Evolutionary conservation across 768 basidiomycete genomes (phyloP).

Genomic region (Mycena vulgaris): DNA sequence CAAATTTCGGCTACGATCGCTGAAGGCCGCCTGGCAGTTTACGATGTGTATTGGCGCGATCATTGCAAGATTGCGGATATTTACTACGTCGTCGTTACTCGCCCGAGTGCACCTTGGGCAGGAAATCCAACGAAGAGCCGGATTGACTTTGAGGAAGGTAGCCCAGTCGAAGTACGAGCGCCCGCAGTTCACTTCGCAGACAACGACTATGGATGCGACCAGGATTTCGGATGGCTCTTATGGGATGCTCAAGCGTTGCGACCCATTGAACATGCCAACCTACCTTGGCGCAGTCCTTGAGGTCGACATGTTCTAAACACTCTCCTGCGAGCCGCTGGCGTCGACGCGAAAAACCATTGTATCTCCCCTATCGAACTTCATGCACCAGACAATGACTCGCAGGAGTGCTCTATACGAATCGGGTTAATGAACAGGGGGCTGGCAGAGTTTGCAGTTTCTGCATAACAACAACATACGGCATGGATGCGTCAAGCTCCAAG

Average conservation of each 20-base stretch:
- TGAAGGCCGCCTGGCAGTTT: too few species aligned
- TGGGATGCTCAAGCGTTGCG: conserved; percentile 41
- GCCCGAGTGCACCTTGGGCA: neutral
- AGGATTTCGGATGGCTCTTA: conserved; percentile 36
- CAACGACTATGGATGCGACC: neutral
- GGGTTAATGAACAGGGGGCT: neutral
- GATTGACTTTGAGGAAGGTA: neutral
- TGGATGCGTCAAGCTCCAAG: neutral
- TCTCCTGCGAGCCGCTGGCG: conserved; percentile 39
- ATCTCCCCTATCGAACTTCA: conserved; percentile 44
- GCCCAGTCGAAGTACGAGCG: neutral
- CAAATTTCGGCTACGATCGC: too few species aligned
- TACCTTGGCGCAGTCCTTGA: conserved; percentile 24
- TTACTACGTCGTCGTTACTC: conserved; percentile 5
- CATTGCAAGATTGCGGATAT: conserved; percentile 6
- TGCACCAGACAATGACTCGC: conserved; percentile 32
- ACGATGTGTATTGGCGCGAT: conserved; percentile 17
- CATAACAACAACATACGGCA: conserved; percentile 44
- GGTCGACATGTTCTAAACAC: neutral
- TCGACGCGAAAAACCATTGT: conserved; percentile 48
- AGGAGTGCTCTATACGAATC: conserved; percentile 28
- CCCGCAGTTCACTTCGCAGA: too few species aligned
- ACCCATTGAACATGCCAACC: conserved; percentile 28
- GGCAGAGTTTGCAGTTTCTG: conserved; percentile 50
- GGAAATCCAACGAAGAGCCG: neutral